Conservation (phyloP, 1,284 basidiomycete species). For the Irpex sp. region DNA sequence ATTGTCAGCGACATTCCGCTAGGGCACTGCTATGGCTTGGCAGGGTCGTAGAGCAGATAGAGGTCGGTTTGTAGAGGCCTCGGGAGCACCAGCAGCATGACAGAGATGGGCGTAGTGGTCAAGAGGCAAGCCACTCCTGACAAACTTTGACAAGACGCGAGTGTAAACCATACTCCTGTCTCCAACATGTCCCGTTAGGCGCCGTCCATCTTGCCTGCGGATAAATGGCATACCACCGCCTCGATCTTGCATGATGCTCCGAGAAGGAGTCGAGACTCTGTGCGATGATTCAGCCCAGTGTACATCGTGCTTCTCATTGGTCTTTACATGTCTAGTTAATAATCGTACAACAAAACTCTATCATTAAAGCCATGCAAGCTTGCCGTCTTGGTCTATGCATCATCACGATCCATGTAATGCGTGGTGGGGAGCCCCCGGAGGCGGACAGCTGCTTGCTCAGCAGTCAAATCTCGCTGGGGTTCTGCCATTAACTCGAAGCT, state of each 20-base stretch:
- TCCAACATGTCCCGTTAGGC: not conserved
- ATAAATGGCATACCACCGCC: no score
- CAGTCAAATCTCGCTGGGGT: slow-evolving; percentile 86
- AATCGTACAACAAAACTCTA: not conserved
- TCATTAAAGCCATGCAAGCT: not conserved
- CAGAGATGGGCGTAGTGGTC: not conserved
- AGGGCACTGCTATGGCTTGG: not conserved
- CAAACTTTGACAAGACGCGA: not conserved
- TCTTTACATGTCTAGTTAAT: not conserved
- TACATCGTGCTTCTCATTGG: not conserved
- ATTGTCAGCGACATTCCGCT: not conserved
- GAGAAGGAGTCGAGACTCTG: not conserved
- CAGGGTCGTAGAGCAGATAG: not conserved
- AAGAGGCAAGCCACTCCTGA: not conserved
- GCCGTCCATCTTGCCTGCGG: no score
- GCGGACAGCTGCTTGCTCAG: slow-evolving; percentile 81
- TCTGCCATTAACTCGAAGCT: slow-evolving; percentile 94
- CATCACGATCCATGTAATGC: slow-evolving; percentile 42
- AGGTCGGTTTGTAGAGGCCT: not conserved
- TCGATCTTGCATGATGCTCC: no score
- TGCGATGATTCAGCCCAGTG: not conserved
- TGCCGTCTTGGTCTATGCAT: slow-evolving; percentile 3
- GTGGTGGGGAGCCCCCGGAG: slow-evolving; percentile 50
- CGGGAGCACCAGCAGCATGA: not conserved
- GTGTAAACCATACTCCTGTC: not conserved